A percentile compares a stretch with the other conserved stretches of the same genome.
Conservation (phyloP, 768 basidiomycete species). For the Tylopilus plumbeoviolaceoides region DNA sequence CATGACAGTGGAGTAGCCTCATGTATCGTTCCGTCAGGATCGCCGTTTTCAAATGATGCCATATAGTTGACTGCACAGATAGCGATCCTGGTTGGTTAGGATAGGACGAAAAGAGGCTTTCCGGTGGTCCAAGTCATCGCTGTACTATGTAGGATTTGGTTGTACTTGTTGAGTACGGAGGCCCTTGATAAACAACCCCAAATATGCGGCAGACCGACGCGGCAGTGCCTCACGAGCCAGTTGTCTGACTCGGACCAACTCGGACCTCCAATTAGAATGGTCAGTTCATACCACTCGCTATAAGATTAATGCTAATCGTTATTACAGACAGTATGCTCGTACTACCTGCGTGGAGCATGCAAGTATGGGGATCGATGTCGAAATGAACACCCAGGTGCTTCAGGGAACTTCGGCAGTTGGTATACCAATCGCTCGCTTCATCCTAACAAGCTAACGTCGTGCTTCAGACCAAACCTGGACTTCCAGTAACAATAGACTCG, state of each 20-base stretch:
- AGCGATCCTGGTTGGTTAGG: background rate
- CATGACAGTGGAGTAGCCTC: conserved; percentile 12
- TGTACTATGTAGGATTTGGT: conserved; percentile 5
- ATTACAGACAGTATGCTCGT: conserved; percentile 54
- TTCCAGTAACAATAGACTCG: conserved; percentile 25
- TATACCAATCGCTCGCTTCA: conserved; percentile 17
- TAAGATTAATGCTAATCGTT: background rate
- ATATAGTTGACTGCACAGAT: background rate
- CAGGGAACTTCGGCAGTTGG: conserved; percentile 49
- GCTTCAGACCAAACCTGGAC: conserved; percentile 40
- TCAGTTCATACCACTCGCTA: background rate
- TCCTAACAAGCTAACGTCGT: conserved; percentile 9
- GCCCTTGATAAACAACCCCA: conserved; percentile 10
- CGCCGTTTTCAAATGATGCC: no score
- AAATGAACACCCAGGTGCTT: conserved; percentile 55
- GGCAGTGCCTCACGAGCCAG: background rate
- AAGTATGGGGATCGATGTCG: conserved; percentile 62
- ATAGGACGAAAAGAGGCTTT: no score
- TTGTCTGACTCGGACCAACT: background rate
- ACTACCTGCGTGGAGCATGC: conserved; percentile 60
- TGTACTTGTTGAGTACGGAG: conserved; percentile 16
- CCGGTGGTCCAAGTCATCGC: no score
- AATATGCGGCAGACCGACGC: background rate
- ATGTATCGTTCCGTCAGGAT: background rate
- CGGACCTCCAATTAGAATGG: conserved; percentile 12